Evolutionary conservation across 345 rosid species (phyloP), one percentile per base, ranked within the genome.

Genomic region (Sonneratia caseolaris): DNA sequence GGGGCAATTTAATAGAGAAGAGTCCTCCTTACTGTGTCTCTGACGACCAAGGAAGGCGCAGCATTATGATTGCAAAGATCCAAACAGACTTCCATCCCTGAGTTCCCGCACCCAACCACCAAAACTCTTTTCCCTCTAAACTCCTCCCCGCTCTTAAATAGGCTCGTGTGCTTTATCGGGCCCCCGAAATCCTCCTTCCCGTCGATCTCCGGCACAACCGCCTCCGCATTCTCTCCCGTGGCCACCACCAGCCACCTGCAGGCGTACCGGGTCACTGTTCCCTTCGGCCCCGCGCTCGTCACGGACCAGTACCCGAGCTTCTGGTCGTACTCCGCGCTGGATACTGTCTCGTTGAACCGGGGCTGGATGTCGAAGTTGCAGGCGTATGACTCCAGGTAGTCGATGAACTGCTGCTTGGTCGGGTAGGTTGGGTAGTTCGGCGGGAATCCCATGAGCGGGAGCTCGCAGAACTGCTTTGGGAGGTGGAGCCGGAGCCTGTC

Each of bases 81-180:
- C 88, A 92, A 84, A 79, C 99, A 88, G 57, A 92, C 96, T 86
- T 95, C 96, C 99, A 95, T 92, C 38, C 99, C 97, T 10, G 97
- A 95, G 79, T 95, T 92, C 40, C 99, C 97, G 81, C 97, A 95
- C 1, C 99, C 97, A 27, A 95, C 97, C 16, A 92, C 99, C 76
- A 95, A 76, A 75, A 92, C 97, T 24, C 37, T 89, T 81, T 89
- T 82, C 12, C 86, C 92, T 67, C 84, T 56, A 40, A 91, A 89
- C 68, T 83, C 83, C 47, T 85, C 87, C 0, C 97, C 99, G 72
- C 84, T 86, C 74, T 79, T 87, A 37, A 90, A 92, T 37, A 15
- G 70, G 69, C 97, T 86, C 0, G 99, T 87, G 56, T 95, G 99
- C 78, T 80, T 70, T 40, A 87, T 73, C 13, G 80, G 80, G 22